These are phyloP conservation scores for Syncephalastrum contaminatum DNA, from an alignment of 371 early-diverging fungal species.

Conservation along the genomic window DNA sequence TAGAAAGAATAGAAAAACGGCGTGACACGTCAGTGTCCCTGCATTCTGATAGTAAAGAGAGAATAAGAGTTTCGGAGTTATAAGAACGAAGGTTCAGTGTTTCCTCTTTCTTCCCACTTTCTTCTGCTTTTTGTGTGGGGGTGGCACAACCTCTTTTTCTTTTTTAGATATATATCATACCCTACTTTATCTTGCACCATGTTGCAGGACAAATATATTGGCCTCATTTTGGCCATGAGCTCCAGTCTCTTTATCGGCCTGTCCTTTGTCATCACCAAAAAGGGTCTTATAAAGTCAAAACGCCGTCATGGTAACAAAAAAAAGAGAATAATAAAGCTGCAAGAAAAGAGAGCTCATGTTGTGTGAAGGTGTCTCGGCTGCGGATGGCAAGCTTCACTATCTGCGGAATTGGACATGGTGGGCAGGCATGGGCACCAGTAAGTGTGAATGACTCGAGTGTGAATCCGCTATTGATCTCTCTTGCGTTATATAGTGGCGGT, in stretches of 20 bases:
- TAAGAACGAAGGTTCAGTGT: background rate
- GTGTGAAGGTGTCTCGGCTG: conserved; percentile 55
- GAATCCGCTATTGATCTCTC: background rate
- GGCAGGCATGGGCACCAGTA: conserved; percentile 85
- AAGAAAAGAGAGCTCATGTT: background rate
- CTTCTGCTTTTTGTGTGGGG: background rate
- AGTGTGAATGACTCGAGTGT: background rate
- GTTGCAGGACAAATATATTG: conserved; percentile 79
- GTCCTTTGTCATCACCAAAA: conserved; percentile 86
- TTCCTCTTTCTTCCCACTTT: background rate
- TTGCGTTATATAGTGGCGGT: conserved; percentile 59
- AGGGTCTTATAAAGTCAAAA: conserved; percentile 50
- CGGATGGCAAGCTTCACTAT: conserved; percentile 70
- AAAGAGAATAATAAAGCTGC: too few species aligned
- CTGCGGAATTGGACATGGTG: conserved; percentile 87
- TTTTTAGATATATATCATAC: background rate
- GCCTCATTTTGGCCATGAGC: conserved; percentile 78
- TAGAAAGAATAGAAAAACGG: too few species aligned
- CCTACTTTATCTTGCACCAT: conserved; percentile 13
- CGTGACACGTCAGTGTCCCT: too few species aligned
- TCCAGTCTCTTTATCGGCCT: conserved; percentile 83
- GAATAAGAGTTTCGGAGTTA: too few species aligned
- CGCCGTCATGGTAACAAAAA: conserved; percentile 13
- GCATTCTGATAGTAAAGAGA: too few species aligned
- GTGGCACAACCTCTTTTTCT: too few species aligned